Conservation (phyloP, 148 eudicot species). For the Drosera capensis region DNA sequence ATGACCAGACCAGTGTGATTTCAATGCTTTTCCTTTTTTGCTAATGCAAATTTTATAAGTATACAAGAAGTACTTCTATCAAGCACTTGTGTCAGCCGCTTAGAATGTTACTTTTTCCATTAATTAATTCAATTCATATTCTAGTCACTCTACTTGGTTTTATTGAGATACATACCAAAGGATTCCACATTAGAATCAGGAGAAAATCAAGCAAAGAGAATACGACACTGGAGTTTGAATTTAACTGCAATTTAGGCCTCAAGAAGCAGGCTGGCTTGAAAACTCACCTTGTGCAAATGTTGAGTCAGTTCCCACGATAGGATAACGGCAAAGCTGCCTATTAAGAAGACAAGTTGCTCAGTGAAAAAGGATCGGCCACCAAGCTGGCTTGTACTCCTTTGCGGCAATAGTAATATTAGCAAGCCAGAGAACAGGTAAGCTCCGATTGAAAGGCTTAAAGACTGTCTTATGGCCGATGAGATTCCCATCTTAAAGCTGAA, state of each 20-base stretch:
- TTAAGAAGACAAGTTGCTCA: constrained; percentile 31
- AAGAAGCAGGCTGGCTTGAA: background rate
- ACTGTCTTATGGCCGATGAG: constrained; percentile 36
- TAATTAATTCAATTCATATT: too few species aligned
- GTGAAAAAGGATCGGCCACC: constrained; percentile 23
- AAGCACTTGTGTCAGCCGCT: too few species aligned
- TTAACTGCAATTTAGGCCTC: background rate
- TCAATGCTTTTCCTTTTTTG: too few species aligned
- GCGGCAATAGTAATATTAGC: constrained; percentile 20
- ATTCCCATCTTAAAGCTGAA: constrained; percentile 94
- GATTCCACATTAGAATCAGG: too few species aligned
- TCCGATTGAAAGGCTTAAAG: constrained; percentile 38
- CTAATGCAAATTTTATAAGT: too few species aligned
- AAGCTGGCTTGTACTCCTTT: constrained; percentile 14
- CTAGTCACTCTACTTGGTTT: too few species aligned
- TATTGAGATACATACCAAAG: too few species aligned
- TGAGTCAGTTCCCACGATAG: constrained; percentile 75
- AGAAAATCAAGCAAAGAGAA: background rate
- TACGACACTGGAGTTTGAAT: background rate
- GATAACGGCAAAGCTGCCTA: constrained; percentile 37
- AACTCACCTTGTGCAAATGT: constrained; percentile 76
- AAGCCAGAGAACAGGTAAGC: constrained; percentile 37
- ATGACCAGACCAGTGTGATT: too few species aligned
- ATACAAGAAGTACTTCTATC: too few species aligned
- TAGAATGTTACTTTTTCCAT: too few species aligned